phyloP scores from a whole-genome alignment of 805 yeast species.

The Teunomyces tritomae region DNA sequence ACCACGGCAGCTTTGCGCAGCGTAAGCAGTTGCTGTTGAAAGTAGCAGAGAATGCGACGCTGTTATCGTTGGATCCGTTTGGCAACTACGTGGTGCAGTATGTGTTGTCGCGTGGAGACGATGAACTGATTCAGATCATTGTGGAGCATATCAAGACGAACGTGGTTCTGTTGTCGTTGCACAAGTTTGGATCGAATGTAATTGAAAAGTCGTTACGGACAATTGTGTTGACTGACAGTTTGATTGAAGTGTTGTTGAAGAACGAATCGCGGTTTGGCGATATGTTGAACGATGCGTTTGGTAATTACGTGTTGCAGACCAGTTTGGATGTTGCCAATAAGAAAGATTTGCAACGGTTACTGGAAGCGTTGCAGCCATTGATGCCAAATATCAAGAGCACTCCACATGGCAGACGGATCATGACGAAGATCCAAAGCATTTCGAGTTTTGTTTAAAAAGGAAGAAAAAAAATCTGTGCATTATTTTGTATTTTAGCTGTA shows the following conservation, averaged over 20 bases:
- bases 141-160: slow-evolving; percentile 35
- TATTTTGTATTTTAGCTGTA: slow-evolving; percentile 1
- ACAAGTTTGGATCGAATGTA: slow-evolving; percentile 47
- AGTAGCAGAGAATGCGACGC: slow-evolving; percentile 66
- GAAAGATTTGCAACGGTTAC: slow-evolving; percentile 51
- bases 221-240: slow-evolving; percentile 42
- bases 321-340: slow-evolving; percentile 54
- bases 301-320: slow-evolving; percentile 59
- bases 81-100: slow-evolving; percentile 98
- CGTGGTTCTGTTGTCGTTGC: slow-evolving; percentile 48
- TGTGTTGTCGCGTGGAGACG: slow-evolving; percentile 57
- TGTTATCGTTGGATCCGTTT: slow-evolving; percentile 83
- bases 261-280: slow-evolving; percentile 34
- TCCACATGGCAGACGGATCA: slow-evolving; percentile 93
- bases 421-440: slow-evolving; percentile 52
- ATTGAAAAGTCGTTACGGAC: slow-evolving; percentile 54
- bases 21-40: slow-evolving; percentile 61
- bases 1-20: slow-evolving; percentile 76
- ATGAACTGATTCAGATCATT: slow-evolving; percentile 28
- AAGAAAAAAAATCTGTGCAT: neutral
- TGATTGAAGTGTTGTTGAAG: slow-evolving; percentile 43
- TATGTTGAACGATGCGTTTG: slow-evolving; percentile 56
- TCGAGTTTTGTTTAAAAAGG: neutral
- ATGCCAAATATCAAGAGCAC: slow-evolving; percentile 79
- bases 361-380: slow-evolving; percentile 65